Conservation (phyloP, 2,329 filamentous ascomycete genomes). For the Neurospora sp. region DNA sequence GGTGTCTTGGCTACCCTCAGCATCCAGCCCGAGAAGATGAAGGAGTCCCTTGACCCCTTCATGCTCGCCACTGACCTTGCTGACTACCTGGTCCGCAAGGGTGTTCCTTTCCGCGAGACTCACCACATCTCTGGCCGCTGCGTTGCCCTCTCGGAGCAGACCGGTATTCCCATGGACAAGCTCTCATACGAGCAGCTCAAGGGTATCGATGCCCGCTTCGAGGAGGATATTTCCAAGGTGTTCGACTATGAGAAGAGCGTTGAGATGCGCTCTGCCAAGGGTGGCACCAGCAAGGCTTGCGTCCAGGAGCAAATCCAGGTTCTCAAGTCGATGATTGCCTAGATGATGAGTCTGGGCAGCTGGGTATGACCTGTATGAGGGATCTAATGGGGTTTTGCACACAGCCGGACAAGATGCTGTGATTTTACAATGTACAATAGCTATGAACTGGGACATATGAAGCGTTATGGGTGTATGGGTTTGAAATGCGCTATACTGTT, state of each 20-base stretch:
- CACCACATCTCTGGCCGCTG: constrained; percentile 72
- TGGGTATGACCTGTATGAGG: neutral
- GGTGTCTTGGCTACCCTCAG: constrained; percentile 68
- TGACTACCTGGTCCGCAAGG: constrained; percentile 58
- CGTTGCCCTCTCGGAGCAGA: constrained; percentile 62
- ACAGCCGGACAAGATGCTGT: neutral
- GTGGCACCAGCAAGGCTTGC: constrained; percentile 59
- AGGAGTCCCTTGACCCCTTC: constrained; percentile 65
- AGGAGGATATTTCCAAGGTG: constrained; percentile 56
- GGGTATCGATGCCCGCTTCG: constrained; percentile 59
- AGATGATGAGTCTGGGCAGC: neutral
- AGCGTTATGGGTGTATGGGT: constrained; percentile 1
- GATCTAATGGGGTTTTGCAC: neutral
- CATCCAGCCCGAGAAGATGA: constrained; percentile 66
- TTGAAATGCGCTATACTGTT: neutral
- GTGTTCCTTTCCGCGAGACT: constrained; percentile 73
- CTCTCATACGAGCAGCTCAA: constrained; percentile 58
- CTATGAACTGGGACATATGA: neutral
- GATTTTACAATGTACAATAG: neutral
- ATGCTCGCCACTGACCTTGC: constrained; percentile 72
- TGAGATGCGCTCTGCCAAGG: constrained; percentile 66
- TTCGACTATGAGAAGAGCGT: constrained; percentile 80
- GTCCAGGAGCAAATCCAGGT: constrained; percentile 12
- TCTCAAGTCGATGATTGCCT: constrained; percentile 7
- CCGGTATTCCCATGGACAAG: constrained; percentile 60